These are phyloP conservation scores for Tephrocybe rancida DNA, from an alignment of 768 basidiomycete genomes.

Conservation along the genomic window DNA sequence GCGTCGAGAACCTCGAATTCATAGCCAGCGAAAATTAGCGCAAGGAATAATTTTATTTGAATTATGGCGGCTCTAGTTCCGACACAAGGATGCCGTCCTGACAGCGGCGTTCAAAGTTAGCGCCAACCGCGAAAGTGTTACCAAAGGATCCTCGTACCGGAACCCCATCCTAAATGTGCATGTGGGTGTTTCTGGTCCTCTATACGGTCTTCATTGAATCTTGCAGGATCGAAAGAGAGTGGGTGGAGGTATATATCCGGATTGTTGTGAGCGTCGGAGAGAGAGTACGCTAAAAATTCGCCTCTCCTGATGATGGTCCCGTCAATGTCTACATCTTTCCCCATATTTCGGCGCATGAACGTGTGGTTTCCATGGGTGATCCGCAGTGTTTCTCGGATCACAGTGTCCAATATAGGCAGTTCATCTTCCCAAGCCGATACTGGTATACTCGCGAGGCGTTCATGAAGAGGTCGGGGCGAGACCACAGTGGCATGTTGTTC, in stretches of 20 bases:
- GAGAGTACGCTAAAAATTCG: slow-evolving; percentile 35
- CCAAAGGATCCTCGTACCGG: slow-evolving; percentile 24
- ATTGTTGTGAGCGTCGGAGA: slow-evolving; percentile 35
- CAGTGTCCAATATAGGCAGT: slow-evolving; percentile 35
- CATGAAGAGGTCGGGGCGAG: slow-evolving; percentile 30
- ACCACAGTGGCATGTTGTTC: slow-evolving; percentile 26
- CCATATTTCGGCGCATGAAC: slow-evolving; percentile 34
- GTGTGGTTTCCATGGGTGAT: slow-evolving; percentile 28
- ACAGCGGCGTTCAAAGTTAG: neutral
- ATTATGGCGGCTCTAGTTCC: slow-evolving; percentile 39
- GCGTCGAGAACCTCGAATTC: slow-evolving; percentile 35
- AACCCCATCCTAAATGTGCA: slow-evolving; percentile 41
- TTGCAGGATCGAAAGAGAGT: slow-evolving; percentile 33
- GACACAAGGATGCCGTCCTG: slow-evolving; percentile 39
- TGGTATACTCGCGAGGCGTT: slow-evolving; percentile 37
- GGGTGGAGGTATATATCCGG: slow-evolving; percentile 36
- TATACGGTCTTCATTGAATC: slow-evolving; percentile 30
- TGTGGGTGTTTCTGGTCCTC: slow-evolving; percentile 35
- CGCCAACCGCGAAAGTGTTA: too few relatives aligned
- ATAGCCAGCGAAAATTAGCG: too few relatives aligned
- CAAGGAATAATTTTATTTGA: slow-evolving; percentile 35
- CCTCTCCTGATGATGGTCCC: slow-evolving; percentile 28
- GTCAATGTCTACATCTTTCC: slow-evolving; percentile 26
- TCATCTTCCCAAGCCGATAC: too few relatives aligned
- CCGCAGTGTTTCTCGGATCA: slow-evolving; percentile 42